These are phyloP conservation scores for Crithidia mellificae DNA, from an alignment of 208 protist genomes.

Conservation along the genomic window DNA sequence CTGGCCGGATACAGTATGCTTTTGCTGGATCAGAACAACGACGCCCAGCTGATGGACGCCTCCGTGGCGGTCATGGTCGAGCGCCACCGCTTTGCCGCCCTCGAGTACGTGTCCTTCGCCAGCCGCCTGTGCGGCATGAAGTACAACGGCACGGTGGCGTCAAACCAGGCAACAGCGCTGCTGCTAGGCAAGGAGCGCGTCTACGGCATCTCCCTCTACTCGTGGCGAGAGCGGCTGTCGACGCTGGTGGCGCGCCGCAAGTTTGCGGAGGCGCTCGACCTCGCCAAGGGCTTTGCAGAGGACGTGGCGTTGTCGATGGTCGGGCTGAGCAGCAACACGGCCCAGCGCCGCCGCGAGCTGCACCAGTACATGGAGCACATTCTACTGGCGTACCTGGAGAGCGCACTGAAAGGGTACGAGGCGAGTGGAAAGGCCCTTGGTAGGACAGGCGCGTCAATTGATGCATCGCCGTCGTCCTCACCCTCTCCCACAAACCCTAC, in stretches of 20 bases:
- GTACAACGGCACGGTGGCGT: constrained; percentile 43
- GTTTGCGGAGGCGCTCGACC: constrained; percentile 61
- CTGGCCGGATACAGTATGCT: constrained; percentile 46
- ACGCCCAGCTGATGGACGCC: constrained; percentile 56
- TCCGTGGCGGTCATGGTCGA: constrained; percentile 62
- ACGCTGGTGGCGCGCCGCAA: constrained; percentile 41
- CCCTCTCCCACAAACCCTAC: background rate
- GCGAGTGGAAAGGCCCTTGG: background rate
- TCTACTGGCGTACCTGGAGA: constrained; percentile 40
- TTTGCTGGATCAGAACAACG: constrained; percentile 46
- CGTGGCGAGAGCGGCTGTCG: constrained; percentile 73
- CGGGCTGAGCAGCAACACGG: constrained; percentile 45
- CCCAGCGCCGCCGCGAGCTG: constrained; percentile 40
- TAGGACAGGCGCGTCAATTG: no score
- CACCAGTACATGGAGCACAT: constrained; percentile 52
- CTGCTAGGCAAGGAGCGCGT: constrained; percentile 38
- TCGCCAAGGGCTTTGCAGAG: constrained; percentile 57
- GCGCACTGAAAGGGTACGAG: background rate
- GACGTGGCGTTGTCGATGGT: constrained; percentile 68
- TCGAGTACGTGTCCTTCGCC: constrained; percentile 47
- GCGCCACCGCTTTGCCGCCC: constrained; percentile 26
- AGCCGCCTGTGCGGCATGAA: constrained; percentile 33
- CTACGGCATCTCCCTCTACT: constrained; percentile 55
- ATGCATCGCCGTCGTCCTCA: background rate
- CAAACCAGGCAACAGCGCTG: constrained; percentile 35